A percentile compares a stretch with the other conserved stretches of the same genome.
phyloP scores from a whole-genome alignment of 768 basidiomycete genomes.

The Lentinula sp. region DNA sequence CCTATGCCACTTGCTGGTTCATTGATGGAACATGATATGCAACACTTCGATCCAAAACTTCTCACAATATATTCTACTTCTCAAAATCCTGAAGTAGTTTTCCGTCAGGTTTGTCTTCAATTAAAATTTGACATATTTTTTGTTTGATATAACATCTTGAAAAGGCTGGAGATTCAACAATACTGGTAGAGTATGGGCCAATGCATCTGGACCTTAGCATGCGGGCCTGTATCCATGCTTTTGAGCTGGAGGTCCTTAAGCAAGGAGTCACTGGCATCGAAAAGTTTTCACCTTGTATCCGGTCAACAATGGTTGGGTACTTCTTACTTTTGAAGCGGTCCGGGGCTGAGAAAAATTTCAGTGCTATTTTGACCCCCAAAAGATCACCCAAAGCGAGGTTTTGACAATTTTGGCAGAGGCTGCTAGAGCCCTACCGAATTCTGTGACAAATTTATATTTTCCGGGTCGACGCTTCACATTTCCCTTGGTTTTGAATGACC shows the following conservation, averaged over 20 bases:
- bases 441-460: conserved; percentile 35
- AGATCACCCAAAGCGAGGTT: conserved; percentile 35
- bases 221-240: conserved; percentile 54
- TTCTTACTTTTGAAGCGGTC: not conserved
- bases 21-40: conserved; percentile 9
- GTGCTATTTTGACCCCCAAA: conserved; percentile 43
- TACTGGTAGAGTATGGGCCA: conserved; percentile 58
- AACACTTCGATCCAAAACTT: conserved; percentile 28
- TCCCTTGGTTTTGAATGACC: conserved; percentile 59
- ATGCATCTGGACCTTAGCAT: conserved; percentile 47
- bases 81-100: conserved; percentile 30
- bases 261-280: conserved; percentile 28
- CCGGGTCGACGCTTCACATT: conserved; percentile 45
- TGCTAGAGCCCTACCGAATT: conserved; percentile 32
- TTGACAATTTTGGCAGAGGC: conserved; percentile 33
- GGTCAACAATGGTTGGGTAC: conserved; percentile 47
- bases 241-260: conserved; percentile 33
- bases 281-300: conserved; percentile 45
- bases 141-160: too few species aligned
- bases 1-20: not conserved
- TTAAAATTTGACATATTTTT: not conserved
- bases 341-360: conserved; percentile 13
- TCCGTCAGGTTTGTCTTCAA: conserved; percentile 41
- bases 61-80: conserved; percentile 15
- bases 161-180: conserved; percentile 58